Evolutionary conservation across 306 rosid species (phyloP), one percentile per base, ranked within the genome.

Genomic region (Pueraria montana): DNA sequence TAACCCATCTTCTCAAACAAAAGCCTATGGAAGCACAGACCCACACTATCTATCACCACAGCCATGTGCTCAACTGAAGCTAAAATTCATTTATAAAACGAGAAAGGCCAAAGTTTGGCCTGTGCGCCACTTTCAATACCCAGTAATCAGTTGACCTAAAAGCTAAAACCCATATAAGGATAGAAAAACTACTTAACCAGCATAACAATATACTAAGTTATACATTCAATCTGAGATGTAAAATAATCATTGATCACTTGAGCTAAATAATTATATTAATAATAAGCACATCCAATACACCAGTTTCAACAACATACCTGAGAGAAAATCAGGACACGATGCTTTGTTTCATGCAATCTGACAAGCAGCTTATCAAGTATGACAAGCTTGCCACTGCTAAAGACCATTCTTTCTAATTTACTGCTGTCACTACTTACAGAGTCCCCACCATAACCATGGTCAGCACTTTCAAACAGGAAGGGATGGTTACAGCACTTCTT

Each of bases 401-500:
- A 91, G 88, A 96, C 89, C 59, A 89, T 91, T 87, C 97, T 92
- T 85, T 96, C 99, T 74, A 93, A 82, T 84, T 96, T 93, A 87
- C 91, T 91, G 86, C 89, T 91, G 79, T 93, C 96, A 83, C 85
- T 81, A 62, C 83, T 86, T 66, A 84, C 88, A 0, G 92, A 88
- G 87, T 92, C 89, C 81, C 99, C 97, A 68, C 99, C 99, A 90
- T 96, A 96, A 82, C 99, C 99, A 90, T 96, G 97, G 90, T 96
- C 98, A 46, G 99, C 99, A 87, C 99, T 96, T 88, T 96, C 98
- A 83, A 96, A 96, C 77, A 96, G 90, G 88, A 96, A 96, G 75
- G 99, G 99, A 87, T 96, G 99, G 72, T 96, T 96, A 88, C 99
- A 96, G 88, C 99, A 96, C 86, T 96, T 96, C 90, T 96, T 96